Evolutionary conservation across 2,329 filamentous ascomycete species (phyloP).

Genomic region (Neurospora sp.): DNA sequence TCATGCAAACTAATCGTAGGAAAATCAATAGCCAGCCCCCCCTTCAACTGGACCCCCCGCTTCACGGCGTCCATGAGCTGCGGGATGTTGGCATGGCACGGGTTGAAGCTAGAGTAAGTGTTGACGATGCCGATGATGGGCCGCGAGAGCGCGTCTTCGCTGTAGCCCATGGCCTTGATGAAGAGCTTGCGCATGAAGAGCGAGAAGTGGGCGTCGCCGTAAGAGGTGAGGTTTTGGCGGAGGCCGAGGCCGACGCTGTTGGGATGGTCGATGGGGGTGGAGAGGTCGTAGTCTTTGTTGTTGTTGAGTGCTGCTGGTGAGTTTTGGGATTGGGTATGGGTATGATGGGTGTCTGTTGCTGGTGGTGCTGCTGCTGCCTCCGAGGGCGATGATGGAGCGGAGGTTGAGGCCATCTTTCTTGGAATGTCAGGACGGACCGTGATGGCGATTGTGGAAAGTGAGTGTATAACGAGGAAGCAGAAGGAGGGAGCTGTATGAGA

Average conservation of each 20-base stretch:
- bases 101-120: constrained; percentile 63
- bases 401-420: neutral
- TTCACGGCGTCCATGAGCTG: constrained; percentile 63
- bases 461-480: neutral
- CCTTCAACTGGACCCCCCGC: constrained; percentile 55
- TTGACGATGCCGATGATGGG: constrained; percentile 69
- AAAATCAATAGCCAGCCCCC: constrained; percentile 61
- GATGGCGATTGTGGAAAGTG: neutral
- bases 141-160: constrained; percentile 57
- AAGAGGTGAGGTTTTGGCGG: constrained; percentile 54
- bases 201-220: constrained; percentile 66
- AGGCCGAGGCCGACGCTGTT: constrained; percentile 32
- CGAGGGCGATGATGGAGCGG: neutral
- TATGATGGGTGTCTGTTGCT: neutral
- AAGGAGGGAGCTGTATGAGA: neutral
- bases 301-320: neutral
- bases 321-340: neutral
- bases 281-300: constrained; percentile 15
- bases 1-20: constrained; percentile 65
- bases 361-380: neutral
- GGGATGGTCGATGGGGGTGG: constrained; percentile 11
- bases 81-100: constrained; percentile 62
- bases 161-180: constrained; percentile 67
- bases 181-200: constrained; percentile 67
- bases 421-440: neutral